Percentiles rank a stretch among this genome's conserved stretches.
phyloP scores from a whole-genome alignment of 495 filamentous ascomycete genomes.

The Hyaloscypha bicolor region DNA sequence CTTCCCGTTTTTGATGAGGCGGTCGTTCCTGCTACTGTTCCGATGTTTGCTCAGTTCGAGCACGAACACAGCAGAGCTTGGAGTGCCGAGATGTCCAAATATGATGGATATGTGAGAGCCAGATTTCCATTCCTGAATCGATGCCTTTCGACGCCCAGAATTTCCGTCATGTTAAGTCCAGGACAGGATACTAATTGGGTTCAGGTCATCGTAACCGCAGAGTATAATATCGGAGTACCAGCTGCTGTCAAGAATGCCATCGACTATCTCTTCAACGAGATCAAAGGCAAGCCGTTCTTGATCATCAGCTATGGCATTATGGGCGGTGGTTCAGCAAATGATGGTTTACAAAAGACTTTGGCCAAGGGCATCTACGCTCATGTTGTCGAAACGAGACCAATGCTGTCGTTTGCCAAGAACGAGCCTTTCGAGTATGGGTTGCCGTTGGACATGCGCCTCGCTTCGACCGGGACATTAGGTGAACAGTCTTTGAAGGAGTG shows the following conservation, averaged over 20 bases:
- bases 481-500: conserved; percentile 14
- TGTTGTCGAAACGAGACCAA: conserved; percentile 15
- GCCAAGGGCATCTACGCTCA: background rate
- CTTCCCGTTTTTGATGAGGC: conserved; percentile 59
- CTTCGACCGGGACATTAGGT: conserved; percentile 6
- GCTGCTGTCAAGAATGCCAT: conserved; percentile 65
- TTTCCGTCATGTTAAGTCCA: background rate
- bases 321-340: conserved; percentile 43
- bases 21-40: conserved; percentile 51
- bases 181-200: background rate
- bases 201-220: conserved; percentile 53
- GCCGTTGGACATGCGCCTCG: conserved; percentile 8
- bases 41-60: conserved; percentile 44
- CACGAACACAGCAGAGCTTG: conserved; percentile 53
- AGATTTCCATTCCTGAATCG: background rate
- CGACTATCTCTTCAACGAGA: conserved; percentile 61
- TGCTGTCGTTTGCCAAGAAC: conserved; percentile 6
- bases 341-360: conserved; percentile 7
- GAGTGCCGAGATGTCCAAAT: conserved; percentile 45
- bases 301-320: conserved; percentile 58
- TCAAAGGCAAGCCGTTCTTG: conserved; percentile 57
- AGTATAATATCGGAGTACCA: conserved; percentile 53
- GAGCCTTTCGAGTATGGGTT: conserved; percentile 5
- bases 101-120: conserved; percentile 47
- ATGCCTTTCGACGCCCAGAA: background rate